These are phyloP conservation scores for Papiliotrema nemorosa DNA, from an alignment of 1,284 basidiomycete genomes.

Conservation along the genomic window DNA sequence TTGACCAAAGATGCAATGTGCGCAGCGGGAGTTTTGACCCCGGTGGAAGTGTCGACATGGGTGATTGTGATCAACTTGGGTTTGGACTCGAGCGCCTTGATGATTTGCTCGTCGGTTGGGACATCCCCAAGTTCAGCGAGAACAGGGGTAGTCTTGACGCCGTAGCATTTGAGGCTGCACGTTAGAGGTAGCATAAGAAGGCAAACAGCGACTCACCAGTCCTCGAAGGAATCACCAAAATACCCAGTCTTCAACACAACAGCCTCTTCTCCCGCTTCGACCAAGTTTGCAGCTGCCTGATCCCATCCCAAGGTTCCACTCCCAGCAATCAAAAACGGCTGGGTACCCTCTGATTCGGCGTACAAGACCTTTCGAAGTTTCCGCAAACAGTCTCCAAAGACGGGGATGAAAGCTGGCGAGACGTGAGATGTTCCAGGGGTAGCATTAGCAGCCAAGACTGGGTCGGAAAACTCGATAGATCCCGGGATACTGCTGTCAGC, in stretches of 20 bases:
- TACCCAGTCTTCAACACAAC: slow-evolving; percentile 69
- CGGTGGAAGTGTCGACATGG: slow-evolving; percentile 83
- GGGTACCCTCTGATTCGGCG: slow-evolving; percentile 58
- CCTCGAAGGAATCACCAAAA: slow-evolving; percentile 80
- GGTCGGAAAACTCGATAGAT: slow-evolving; percentile 48
- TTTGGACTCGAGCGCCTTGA: slow-evolving; percentile 64
- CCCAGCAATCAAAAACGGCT: slow-evolving; percentile 87
- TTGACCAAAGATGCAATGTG: slow-evolving; percentile 71
- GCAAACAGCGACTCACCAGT: slow-evolving; percentile 58
- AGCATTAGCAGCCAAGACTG: slow-evolving; percentile 53
- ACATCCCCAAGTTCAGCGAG: slow-evolving; percentile 77
- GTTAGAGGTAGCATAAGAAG: not conserved
- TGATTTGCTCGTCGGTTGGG: slow-evolving; percentile 55
- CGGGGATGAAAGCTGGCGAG: slow-evolving; percentile 81
- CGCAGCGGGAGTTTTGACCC: slow-evolving; percentile 83
- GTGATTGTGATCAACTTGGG: slow-evolving; percentile 92
- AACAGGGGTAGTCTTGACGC: slow-evolving; percentile 83
- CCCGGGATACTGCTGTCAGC: slow-evolving; percentile 43
- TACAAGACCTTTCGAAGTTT: slow-evolving; percentile 78
- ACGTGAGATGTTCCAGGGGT: slow-evolving; percentile 79
- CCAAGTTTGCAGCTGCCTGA: slow-evolving; percentile 70
- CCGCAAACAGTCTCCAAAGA: slow-evolving; percentile 85
- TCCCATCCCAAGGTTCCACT: slow-evolving; percentile 93
- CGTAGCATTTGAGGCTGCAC: slow-evolving; percentile 77
- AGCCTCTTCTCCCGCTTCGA: slow-evolving; percentile 71